A percentile compares a stretch with the other conserved stretches of the same genome.
Conservation (phyloP, 2,329 filamentous ascomycete species). For the Ophiognomonia clavigignenti-juglandacearum region DNA sequence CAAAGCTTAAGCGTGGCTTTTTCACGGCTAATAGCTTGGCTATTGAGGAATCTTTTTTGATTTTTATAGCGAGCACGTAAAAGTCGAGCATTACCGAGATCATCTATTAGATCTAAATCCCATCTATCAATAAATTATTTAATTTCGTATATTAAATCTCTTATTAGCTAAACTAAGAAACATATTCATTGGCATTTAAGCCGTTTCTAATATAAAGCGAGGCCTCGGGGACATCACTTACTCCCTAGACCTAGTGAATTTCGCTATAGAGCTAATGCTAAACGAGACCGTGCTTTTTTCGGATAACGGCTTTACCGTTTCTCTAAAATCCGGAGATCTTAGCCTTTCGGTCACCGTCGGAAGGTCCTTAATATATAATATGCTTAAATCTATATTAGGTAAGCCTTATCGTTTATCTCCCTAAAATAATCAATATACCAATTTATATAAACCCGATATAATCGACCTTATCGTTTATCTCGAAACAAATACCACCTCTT, state of each 20-base stretch:
- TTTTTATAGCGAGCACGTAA: conserved; percentile 3
- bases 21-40: conserved; percentile 7
- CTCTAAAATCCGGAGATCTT: conserved; percentile 30
- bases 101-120: neutral
- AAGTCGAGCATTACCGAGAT: conserved; percentile 1
- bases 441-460: conserved; percentile 19
- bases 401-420: neutral
- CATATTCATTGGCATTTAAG: conserved; percentile 8
- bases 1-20: conserved; percentile 12
- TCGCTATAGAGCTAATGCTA: conserved; percentile 2
- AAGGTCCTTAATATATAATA: conserved; percentile 36
- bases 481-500: conserved; percentile 32
- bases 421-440: neutral
- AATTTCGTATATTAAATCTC: neutral
- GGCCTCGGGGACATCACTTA: conserved; percentile 16
- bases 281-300: conserved; percentile 18
- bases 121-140: neutral
- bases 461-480: conserved; percentile 37
- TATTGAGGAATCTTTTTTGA: neutral
- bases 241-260: conserved; percentile 17
- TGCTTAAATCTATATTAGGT: conserved; percentile 21
- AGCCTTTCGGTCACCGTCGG: conserved; percentile 34
- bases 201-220: neutral
- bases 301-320: conserved; percentile 24
- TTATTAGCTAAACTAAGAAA: conserved; percentile 11